Evolutionary conservation across 495 filamentous ascomycete genomes (phyloP), one percentile per base, ranked within the genome.

Genomic region (Tuber magnatum): DNA sequence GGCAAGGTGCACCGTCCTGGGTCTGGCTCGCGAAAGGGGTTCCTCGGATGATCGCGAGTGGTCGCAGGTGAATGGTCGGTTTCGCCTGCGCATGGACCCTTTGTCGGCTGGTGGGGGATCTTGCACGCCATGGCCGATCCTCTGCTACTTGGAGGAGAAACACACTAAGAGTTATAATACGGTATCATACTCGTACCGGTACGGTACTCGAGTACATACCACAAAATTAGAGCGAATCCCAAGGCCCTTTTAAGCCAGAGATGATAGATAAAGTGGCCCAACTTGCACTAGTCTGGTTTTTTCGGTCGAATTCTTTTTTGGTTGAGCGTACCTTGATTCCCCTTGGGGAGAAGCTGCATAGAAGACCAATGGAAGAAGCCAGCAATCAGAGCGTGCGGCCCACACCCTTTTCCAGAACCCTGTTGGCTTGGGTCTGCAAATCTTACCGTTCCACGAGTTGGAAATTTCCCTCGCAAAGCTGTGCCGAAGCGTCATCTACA

Each of bases 361-460:
- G 77, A 79, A 79, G 76, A 69, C 70, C 73, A 73, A 77, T 75
- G 43, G 77, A 79, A 79, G 72, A 75, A 65, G 78, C 73, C 61
- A 77, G 72, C 73, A 77, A 71, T 48, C 20, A 76, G 28, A 35
- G 12, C 6, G 16, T 14, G 56, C 32, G 12, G 48, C 75, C 44
- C 74, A 61, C 70, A 73, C 41, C 77, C 72, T 75, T 72, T 69
- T 44, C 76, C 76, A 51, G 43, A 79, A 79, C 77, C 77, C 65
- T 79, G 77, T 79, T 41, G 69, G 77, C 73, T 72, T 79, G 77
- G 77, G 77, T 78, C 77, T 73, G 77, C 76, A 78, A 79, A 79
- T 78, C 77, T 79, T 79, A 78, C 76, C 76, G 72, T 78, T 75
- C 76, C 77, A 78, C 77, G 78, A 79, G 77, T 78, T 73, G 74